Percentiles rank a stretch among this genome's conserved stretches.
Conservation (phyloP, 208 protist genomes). For the Crithidia mellificae region DNA sequence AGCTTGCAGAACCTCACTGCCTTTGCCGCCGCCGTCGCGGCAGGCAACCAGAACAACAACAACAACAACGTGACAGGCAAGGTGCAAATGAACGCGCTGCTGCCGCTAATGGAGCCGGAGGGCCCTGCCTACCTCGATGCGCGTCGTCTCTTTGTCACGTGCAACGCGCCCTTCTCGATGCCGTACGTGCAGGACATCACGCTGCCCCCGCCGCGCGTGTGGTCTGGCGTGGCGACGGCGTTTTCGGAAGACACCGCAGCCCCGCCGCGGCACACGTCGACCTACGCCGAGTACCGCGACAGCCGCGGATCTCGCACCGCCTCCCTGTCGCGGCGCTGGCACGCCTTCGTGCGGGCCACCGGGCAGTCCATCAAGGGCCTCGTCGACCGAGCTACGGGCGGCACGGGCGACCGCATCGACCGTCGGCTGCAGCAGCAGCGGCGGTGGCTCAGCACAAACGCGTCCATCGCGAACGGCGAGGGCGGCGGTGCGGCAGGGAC, state of each 20-base stretch:
- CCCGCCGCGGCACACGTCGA: constrained; percentile 28
- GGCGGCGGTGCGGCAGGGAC: not conserved
- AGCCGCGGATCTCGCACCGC: constrained; percentile 34
- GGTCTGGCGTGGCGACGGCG: constrained; percentile 30
- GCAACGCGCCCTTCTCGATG: constrained; percentile 77
- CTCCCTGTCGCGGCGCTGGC: constrained; percentile 40
- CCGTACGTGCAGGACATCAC: constrained; percentile 71
- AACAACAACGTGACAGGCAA: not conserved
- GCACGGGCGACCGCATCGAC: constrained; percentile 21
- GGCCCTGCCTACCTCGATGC: constrained; percentile 37
- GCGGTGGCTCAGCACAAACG: constrained; percentile 16
- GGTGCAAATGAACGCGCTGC: constrained; percentile 5
- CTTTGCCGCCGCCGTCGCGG: constrained; percentile 2
- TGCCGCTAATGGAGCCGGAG: constrained; percentile 3
- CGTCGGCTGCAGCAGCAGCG: constrained; percentile 31
- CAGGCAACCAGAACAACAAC: not conserved
- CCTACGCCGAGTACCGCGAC: constrained; percentile 54
- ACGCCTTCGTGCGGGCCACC: constrained; percentile 37
- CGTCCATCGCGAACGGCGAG: not conserved
- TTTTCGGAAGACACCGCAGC: constrained; percentile 31
- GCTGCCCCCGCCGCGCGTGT: constrained; percentile 31
- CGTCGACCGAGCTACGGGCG: constrained; percentile 30
- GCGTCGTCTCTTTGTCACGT: constrained; percentile 56
- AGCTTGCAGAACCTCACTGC: constrained; percentile 13
- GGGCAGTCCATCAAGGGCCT: constrained; percentile 43